Base-by-base conservation (phyloP, 257 asterid species). In the Ligustrum vulgare region DNA sequence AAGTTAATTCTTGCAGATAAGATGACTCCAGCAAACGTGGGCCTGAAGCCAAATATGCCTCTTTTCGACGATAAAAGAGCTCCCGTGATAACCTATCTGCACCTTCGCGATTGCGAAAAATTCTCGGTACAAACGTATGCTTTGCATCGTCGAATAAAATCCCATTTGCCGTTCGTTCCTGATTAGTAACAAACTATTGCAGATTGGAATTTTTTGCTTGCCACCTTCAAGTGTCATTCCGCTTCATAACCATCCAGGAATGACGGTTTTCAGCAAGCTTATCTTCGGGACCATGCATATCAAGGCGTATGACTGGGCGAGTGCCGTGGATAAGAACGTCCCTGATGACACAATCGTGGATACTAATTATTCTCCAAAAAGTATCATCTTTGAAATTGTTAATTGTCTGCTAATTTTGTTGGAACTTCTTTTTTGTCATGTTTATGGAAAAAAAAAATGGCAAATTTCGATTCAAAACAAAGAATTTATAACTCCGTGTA, bases 171-270 rank as follows among this genome's bases (percentile, higher is more conserved):
- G 3, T 65, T 1, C 18, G 3, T 65, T 1, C 34, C 34, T 45
- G 43, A 22, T 66, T 11, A 20, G 28, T 28, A 25, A 16, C 65
- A 41, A 20, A 16, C 65, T 49, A 20, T 72, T 72, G 51, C 88
- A 94, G 98, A 91, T 94, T 80, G 97, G 97, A 49, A 88, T 94
- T 71, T 94, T 94, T 82, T 94, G 98, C 83, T 85, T 94, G 88
- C 98, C 98, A 0, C 97, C 96, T 34, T 81, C 81, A 20, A 87
- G 92, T 67, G 97, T 94, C 66, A 94, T 94, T 62, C 98, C 98
- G 2, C 94, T 94, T 31, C 98, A 94, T 39, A 86, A 91, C 88
- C 98, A 94, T 81, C 98, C 98, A 4, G 97, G 90, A 45, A 94
- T 94, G 98, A 91, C 98, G 0, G 98, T 94, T 70, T 90, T 94